Base-by-base conservation (phyloP, 2,329 filamentous ascomycete genomes). In the Fusarium anguioides region DNA sequence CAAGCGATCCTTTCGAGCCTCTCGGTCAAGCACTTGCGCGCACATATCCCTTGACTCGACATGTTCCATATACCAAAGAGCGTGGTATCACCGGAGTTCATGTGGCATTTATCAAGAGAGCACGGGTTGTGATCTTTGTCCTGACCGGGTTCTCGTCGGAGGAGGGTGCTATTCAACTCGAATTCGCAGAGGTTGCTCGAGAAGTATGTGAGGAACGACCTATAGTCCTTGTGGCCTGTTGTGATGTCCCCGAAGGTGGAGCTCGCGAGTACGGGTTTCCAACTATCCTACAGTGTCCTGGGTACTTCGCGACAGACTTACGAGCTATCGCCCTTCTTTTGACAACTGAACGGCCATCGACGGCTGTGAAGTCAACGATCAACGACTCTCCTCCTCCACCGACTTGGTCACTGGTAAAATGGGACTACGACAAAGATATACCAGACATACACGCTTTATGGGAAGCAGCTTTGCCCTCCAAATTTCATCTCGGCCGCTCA, bases 1-100 rank as follows among this genome's bases (percentile, higher is more conserved):
- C 76, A 41, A 82, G 78, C 70, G 91, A 94, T 74, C 91, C 91
- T 0, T 94, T 94, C 72, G 91, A 94, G 75, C 83, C 86, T 15
- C 80, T 94, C 18, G 91, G 91, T 20, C 83, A 84, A 64, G 85
- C 87, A 41, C 76, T 94, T 46, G 86, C 87, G 46, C 80, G 78
- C 46, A 82, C 85, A 68, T 88, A 91, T 72, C 79, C 83, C 4
- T 83, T 82, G 75, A 82, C 94, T 62, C 86, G 89, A 20, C 91
- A 94, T 74, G 86, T 93, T 40, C 90, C 91, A 8, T 94, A 92
- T 72, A 86, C 88, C 7, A 85, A 87, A 44, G 82, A 83, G 50
- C 77, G 82, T 58, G 89, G 90, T 39, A 87, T 92, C 74, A 91
- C 88, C 4, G 81, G 83, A 21, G 83, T 86, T 41, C 88, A 94